phyloP scores from a whole-genome alignment of 176 grass and related monocot species.

The Metroxylon sagu region DNA sequence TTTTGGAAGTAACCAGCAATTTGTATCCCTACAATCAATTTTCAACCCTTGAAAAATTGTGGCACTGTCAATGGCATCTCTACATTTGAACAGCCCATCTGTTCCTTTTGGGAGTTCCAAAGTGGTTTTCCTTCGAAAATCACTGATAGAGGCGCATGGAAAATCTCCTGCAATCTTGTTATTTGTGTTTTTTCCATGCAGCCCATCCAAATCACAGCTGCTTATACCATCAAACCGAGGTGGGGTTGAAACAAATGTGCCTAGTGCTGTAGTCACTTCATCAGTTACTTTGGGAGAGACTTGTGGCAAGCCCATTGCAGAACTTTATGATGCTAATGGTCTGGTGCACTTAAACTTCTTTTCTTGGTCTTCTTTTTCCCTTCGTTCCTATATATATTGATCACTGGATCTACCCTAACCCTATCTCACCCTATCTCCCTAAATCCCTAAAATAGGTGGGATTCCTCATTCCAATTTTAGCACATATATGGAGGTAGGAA shows the following conservation, averaged over 20 bases:
- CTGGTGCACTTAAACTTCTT: not conserved
- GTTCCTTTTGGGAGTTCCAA: constrained; percentile 19
- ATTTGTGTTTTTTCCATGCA: constrained; percentile 22
- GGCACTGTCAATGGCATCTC: constrained; percentile 10
- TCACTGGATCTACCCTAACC: not conserved
- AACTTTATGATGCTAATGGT: not conserved
- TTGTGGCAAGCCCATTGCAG: constrained; percentile 76
- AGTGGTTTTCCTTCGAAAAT: constrained; percentile 37
- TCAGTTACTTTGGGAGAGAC: constrained; percentile 27
- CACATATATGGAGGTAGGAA: not conserved
- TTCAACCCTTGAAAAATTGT: constrained; percentile 30
- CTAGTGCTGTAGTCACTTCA: constrained; percentile 27
- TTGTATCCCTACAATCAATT: constrained; percentile 31
- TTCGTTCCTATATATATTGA: not conserved
- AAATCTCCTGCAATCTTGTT: constrained; percentile 15
- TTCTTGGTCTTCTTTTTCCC: not conserved
- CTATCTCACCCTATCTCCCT: not conserved
- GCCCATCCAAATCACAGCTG: constrained; percentile 24
- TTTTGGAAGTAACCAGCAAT: constrained; percentile 28
- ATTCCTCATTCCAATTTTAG: too few relatives aligned
- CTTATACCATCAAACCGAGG: constrained; percentile 7
- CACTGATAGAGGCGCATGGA: constrained; percentile 21
- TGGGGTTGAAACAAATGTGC: constrained; percentile 35
- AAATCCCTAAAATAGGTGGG: not conserved
- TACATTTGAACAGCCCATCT: constrained; percentile 25